Conservation (phyloP, 192 early-diverging fungal species). For the Linnemannia zychae region DNA sequence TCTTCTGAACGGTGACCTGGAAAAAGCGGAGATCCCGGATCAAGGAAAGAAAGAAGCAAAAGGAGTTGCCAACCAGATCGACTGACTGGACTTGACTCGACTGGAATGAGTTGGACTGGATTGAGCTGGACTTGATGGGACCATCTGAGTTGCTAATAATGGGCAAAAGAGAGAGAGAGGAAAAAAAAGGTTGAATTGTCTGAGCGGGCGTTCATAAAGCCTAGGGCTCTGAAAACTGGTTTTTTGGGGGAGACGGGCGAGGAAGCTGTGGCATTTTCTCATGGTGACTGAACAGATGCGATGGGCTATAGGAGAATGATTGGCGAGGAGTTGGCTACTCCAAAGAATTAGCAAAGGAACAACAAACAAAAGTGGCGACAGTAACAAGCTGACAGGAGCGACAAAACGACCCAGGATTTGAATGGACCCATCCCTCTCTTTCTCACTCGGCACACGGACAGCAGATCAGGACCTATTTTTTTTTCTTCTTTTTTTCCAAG, state of each 20-base stretch:
- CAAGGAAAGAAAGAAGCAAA: background rate
- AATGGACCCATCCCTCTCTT: background rate
- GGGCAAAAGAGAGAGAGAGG: background rate
- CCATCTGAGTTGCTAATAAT: background rate
- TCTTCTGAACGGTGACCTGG: background rate
- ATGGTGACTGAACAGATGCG: background rate
- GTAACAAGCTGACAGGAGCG: background rate
- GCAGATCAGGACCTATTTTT: background rate
- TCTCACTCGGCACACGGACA: background rate
- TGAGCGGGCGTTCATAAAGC: background rate
- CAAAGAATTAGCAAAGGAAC: background rate
- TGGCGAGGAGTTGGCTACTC: too few relatives aligned
- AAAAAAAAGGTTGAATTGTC: background rate
- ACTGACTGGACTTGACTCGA: background rate
- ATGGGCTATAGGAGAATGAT: background rate
- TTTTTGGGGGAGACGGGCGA: background rate
- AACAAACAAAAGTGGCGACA: background rate
- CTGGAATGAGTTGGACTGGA: too few relatives aligned
- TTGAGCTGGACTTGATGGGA: background rate
- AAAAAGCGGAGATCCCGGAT: slow-evolving; percentile 3
- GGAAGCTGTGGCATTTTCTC: background rate
- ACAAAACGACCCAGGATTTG: background rate
- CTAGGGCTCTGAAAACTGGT: background rate
- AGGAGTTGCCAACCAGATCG: background rate
- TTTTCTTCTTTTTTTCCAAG: background rate